These are phyloP conservation scores for Helianthus annuus DNA, from an alignment of 129 eudicot species.

Conservation along the genomic window HanXRQr2.0-SUNRISE NC_035446.2:169575531-169576030, in stretches of 20 bases:
- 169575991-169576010: no score
- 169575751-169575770: background rate
- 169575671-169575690: background rate
- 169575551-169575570: no score
- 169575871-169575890: no score
- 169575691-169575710: background rate
- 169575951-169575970: no score
- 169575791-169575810: background rate
- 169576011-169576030: no score
- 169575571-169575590: no score
- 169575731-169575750: background rate
- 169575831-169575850: background rate
- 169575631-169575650: background rate
- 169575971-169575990: no score
- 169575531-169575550: no score
- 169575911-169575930: no score
- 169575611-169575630: background rate
- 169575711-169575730: background rate
- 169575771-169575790: background rate
- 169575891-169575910: no score
- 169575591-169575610: no score
- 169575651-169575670: background rate
- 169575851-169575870: background rate
- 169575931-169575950: no score
- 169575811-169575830: background rate